Conservation (phyloP, 352 stramenopile species). For the Phytophthora podocarpi region DNA sequence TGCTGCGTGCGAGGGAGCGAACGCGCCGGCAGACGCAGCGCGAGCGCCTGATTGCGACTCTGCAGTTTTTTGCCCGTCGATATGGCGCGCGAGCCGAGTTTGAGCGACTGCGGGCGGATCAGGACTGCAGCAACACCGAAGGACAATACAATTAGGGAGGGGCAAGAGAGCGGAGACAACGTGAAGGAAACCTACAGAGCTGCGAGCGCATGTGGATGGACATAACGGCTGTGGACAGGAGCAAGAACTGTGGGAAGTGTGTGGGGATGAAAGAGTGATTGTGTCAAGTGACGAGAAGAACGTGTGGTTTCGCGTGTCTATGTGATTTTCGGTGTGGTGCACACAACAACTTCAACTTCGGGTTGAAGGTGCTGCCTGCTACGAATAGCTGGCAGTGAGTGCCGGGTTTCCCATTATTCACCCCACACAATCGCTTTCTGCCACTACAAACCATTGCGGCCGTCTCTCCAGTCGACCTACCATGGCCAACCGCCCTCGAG, state of each 20-base stretch:
- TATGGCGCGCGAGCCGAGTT: slow-evolving; percentile 38
- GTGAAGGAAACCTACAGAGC: slow-evolving; percentile 39
- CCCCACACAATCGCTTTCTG: slow-evolving; percentile 2
- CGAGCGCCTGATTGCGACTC: slow-evolving; percentile 33
- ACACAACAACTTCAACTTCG: slow-evolving; percentile 34
- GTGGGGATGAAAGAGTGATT: no score
- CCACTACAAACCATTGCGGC: neutral
- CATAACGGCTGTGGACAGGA: slow-evolving; percentile 16
- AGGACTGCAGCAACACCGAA: slow-evolving; percentile 39
- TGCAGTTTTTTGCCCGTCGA: slow-evolving; percentile 37
- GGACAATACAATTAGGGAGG: slow-evolving; percentile 2
- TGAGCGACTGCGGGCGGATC: slow-evolving; percentile 46
- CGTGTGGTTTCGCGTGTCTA: slow-evolving; percentile 4
- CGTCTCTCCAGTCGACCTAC: no score
- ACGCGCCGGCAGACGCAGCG: slow-evolving; percentile 31
- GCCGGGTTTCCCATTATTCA: neutral
- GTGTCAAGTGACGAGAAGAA: slow-evolving; percentile 9
- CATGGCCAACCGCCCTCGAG: slow-evolving; percentile 18
- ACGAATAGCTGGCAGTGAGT: slow-evolving; percentile 21
- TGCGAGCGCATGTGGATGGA: slow-evolving; percentile 59
- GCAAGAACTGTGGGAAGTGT: neutral
- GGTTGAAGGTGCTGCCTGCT: slow-evolving; percentile 1
- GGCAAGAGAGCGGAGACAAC: neutral
- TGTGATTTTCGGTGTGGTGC: slow-evolving; percentile 5
- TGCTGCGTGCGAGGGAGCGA: slow-evolving; percentile 27